A percentile compares a stretch with the other conserved stretches of the same genome.
phyloP scores from a whole-genome alignment of 345 rosid species.

The Acer saccharum region DNA sequence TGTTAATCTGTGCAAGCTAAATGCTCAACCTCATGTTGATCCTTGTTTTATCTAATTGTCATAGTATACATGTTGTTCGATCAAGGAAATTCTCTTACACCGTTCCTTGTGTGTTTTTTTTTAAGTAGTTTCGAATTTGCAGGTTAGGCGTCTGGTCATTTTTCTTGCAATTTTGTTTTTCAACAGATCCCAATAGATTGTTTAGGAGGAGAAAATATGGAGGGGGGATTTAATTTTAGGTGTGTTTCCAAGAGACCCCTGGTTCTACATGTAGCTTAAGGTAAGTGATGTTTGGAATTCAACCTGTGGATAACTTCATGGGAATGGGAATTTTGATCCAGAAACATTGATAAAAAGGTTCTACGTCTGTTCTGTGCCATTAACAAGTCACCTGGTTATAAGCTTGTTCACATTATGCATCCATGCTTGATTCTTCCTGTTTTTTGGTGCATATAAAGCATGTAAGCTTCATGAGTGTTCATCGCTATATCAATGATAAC shows the following conservation, averaged over 20 bases:
- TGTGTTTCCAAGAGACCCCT: neutral
- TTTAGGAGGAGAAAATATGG: conserved; percentile 1
- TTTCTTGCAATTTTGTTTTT: neutral
- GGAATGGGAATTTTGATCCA: neutral
- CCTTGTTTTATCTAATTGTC: neutral
- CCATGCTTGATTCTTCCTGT: neutral
- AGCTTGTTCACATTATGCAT: conserved; percentile 5
- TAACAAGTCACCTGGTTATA: neutral
- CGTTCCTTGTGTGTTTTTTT: neutral
- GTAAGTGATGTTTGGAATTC: neutral
- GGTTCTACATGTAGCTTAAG: conserved; percentile 9
- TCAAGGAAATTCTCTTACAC: neutral
- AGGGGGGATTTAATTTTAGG: neutral
- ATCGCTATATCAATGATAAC: neutral
- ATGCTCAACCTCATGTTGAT: neutral
- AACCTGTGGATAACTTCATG: neutral
- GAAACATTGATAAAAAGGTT: neutral
- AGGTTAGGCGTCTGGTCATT: neutral
- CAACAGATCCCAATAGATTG: neutral
- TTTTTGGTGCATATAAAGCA: neutral
- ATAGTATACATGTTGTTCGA: neutral
- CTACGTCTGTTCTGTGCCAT: neutral
- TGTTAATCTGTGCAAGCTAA: neutral
- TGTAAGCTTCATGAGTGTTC: neutral
- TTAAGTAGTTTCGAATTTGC: neutral